These are phyloP conservation scores for Trametes meyenii DNA, from an alignment of 768 basidiomycete species.

Conservation along the genomic window DNA sequence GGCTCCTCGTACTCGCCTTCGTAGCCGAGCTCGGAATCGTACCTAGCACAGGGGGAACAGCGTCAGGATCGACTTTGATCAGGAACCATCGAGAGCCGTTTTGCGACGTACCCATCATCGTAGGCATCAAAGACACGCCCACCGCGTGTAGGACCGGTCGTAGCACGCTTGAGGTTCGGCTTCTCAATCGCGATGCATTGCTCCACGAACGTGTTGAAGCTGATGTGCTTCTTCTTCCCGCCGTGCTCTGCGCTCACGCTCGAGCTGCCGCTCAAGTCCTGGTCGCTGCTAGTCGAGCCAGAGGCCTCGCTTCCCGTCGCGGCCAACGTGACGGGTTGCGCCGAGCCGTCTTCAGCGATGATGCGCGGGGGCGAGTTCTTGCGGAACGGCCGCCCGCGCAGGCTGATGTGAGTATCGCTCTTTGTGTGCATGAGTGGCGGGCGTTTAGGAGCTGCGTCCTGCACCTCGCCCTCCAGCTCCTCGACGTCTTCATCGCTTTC, in stretches of 20 bases:
- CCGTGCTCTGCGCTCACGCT: slow-evolving; percentile 31
- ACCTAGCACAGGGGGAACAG: slow-evolving; percentile 43
- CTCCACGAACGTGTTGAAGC: slow-evolving; percentile 97
- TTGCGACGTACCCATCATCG: slow-evolving; percentile 64
- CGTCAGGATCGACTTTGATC: background rate
- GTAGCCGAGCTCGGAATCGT: slow-evolving; percentile 63
- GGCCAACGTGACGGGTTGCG: background rate
- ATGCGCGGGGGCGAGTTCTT: slow-evolving; percentile 77
- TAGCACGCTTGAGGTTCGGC: slow-evolving; percentile 46
- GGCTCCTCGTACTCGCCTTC: slow-evolving; percentile 51
- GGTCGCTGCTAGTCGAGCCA: slow-evolving; percentile 35
- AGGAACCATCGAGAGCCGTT: background rate
- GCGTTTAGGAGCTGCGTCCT: slow-evolving; percentile 36
- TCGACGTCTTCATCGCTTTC: slow-evolving; percentile 21
- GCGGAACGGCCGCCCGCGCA: slow-evolving; percentile 49
- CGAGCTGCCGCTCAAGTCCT: slow-evolving; percentile 34
- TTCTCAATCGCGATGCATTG: slow-evolving; percentile 92
- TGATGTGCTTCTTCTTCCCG: slow-evolving; percentile 85
- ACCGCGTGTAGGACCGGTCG: slow-evolving; percentile 20
- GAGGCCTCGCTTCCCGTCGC: slow-evolving; percentile 34
- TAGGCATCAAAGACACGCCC: slow-evolving; percentile 37
- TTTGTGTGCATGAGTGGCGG: slow-evolving; percentile 79
- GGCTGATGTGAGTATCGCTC: slow-evolving; percentile 79
- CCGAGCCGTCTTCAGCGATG: slow-evolving; percentile 34
- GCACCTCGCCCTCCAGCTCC: slow-evolving; percentile 1